Evolutionary conservation across 352 stramenopile genomes (phyloP), one percentile per base, ranked within the genome.

Genomic region (Pythium oligandrum): DNA sequence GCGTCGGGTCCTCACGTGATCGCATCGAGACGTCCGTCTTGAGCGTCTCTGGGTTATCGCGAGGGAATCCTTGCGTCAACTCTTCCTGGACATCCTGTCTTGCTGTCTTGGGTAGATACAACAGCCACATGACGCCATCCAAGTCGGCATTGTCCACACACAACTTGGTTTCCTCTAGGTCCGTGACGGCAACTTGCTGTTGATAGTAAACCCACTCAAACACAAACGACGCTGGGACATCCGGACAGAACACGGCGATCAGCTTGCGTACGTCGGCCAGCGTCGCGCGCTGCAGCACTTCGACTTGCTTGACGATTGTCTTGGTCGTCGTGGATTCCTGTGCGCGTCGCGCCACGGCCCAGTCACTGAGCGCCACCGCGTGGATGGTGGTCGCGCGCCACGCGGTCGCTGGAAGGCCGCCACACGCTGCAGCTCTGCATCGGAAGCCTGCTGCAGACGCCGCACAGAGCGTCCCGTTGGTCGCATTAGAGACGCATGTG

Each of bases 221-320:
- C 32, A 59, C 60, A 48, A 72, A 72, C 7, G 32, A 17, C 30
- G 34, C 34, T 2, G 59, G 64, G 30, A 72, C 55, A 12, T 55
- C 36, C 26, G 46, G 26, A 10, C 55, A 67, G 39, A 72, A 72
- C n/a, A 45, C 51, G 34, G 17, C 40, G 32, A 72, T 59, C 9
- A 72, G 60, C 42, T 69, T 62, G 36, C 60, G 64, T 46, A 65
- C 64, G 42, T 69, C 64, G 1, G 55, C 53, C 9, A 72, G 60
- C 26, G 64, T 59, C 35, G 64, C 39, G 8, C 45, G 55, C 2
- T 68, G 60, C 9, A 69, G 49, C 32, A 68, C 43, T 30, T 72
- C 55, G 11, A 72, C 50, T 4, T 56, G 53, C 44, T 55, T 45
- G 44, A 51, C 44, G 17, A 26, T 26, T 26, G 17, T 26, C 17